Evolutionary conservation across 1,139 yeast genomes (phyloP).

Genomic region (Kodamaea fungicola): DNA sequence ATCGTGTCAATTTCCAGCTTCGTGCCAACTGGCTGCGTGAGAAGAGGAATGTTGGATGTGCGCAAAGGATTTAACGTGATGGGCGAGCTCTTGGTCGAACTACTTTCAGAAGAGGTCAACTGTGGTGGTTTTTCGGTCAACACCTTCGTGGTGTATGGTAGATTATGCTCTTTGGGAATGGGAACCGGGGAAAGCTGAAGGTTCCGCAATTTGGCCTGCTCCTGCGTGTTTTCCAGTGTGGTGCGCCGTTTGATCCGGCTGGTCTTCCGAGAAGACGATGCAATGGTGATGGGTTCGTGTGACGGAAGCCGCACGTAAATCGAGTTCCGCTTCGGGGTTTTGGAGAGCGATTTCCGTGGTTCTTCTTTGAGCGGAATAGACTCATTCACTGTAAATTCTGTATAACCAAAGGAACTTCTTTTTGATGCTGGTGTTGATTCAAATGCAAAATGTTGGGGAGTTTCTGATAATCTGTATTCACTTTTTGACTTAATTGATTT

Average conservation of each 20-base stretch:
- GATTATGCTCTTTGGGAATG: slow-evolving; percentile 9
- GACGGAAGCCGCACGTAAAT: slow-evolving; percentile 39
- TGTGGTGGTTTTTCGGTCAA: not conserved
- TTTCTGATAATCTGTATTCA: no score
- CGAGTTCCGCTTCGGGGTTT: slow-evolving; percentile 28
- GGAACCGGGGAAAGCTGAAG: slow-evolving; percentile 15
- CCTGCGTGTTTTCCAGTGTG: slow-evolving; percentile 3
- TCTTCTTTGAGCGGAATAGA: slow-evolving; percentile 5
- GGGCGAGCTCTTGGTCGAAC: not conserved
- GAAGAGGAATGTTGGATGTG: not conserved
- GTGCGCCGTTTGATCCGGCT: slow-evolving; percentile 5
- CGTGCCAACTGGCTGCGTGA: not conserved
- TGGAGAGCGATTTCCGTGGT: slow-evolving; percentile 1
- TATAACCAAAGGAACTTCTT: not conserved
- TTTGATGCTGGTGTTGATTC: no score
- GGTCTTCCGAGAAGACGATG: slow-evolving; percentile 7
- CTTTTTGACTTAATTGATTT: no score
- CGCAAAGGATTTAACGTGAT: not conserved
- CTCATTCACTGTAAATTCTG: slow-evolving; percentile 2
- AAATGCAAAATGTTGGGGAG: no score
- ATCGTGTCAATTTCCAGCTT: not conserved
- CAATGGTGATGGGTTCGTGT: slow-evolving; percentile 33
- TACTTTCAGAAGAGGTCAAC: not conserved
- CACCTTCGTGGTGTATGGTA: slow-evolving; percentile 6
- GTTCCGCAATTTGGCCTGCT: slow-evolving; percentile 4